Base-by-base conservation (phyloP, 805 yeast genomes). In the Cyberlindnera misumaiensis region DNA sequence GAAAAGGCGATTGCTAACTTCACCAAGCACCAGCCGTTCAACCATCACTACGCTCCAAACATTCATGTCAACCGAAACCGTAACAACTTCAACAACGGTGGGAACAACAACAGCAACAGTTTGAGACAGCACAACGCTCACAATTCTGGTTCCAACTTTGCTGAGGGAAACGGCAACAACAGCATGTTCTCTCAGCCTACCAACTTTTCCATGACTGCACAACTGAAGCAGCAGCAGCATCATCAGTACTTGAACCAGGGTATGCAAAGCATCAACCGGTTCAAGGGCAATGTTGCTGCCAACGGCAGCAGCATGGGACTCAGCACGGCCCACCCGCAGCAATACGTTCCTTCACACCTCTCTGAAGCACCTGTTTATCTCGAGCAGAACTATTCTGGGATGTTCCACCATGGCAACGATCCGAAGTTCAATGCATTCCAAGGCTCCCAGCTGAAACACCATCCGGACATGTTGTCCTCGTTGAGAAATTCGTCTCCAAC, bases 21-120 rank as follows among this genome's bases (percentile, higher is more conserved):
- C 41, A 52, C 54, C 24, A 55, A 55, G 36, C 58, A 54, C 34
- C 59, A 55, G 36, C 58, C 49, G 12, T 55, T 52, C 45, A 55
- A 51, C 37, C 58, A 53, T 29, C 58, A 54, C 39, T 55, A 55
- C 38, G 56, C 59, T 13, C 60, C 59, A 31, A 55, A 55, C 36
- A 53, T 54, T 12, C 48, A 48, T 35, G 30, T 46, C 18, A 48
- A 45, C 30, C 46, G 47, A 42, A 47, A 39, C 34, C 28, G 42
- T 24, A 37, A 39, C 34, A 35, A 39, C 18, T 30, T 36, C 28
- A 30, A 40, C 33, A 32, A 39, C 29, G 29, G 35, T 15, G 25
- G 36, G 29, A 27, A 40, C 32, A 38, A 39, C 38, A 29, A 32
- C 37, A 30, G 38, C 26, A 38, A 39, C 36, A 41, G 34, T 28